These are phyloP conservation scores for Cryptosporidium tyzzeri DNA, from an alignment of 169 alveolate genomes.

Conservation along the genomic window DNA sequence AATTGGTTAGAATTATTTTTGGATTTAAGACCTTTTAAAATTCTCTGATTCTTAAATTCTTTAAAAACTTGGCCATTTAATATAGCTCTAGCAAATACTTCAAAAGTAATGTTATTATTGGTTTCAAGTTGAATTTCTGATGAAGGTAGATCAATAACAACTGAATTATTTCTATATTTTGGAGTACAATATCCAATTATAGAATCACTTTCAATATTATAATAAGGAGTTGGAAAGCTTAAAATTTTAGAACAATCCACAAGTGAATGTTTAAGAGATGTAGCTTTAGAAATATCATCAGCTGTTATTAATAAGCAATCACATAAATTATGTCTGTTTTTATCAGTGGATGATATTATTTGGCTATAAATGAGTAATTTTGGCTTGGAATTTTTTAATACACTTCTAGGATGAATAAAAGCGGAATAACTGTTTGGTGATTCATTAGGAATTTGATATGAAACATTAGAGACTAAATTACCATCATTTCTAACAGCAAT, in stretches of 20 bases:
- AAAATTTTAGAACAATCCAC: constrained; percentile 57
- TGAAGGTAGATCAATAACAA: constrained; percentile 55
- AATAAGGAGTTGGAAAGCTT: constrained; percentile 47
- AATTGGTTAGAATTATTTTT: constrained; percentile 20
- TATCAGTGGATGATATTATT: constrained; percentile 19
- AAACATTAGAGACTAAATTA: background rate
- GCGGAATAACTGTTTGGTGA: constrained; percentile 7
- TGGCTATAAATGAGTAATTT: constrained; percentile 41
- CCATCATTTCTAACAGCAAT: constrained; percentile 63
- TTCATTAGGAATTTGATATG: constrained; percentile 16
- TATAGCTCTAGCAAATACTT: constrained; percentile 45
- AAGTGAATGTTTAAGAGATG: constrained; percentile 44
- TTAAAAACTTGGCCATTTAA: constrained; percentile 50
- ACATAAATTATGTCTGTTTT: constrained; percentile 10
- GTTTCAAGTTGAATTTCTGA: constrained; percentile 42
- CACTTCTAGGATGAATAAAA: constrained; percentile 39
- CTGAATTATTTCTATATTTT: constrained; percentile 19
- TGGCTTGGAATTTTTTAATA: constrained; percentile 23
- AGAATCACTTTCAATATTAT: constrained; percentile 19
- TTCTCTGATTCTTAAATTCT: constrained; percentile 16
- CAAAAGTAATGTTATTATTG: background rate
- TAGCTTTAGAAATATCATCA: constrained; percentile 51
- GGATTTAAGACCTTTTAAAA: background rate
- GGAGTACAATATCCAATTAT: constrained; percentile 40
- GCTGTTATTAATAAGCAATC: constrained; percentile 55